Evolutionary conservation across 1,139 yeast genomes (phyloP).

Genomic region (Blastobotrys aristatus): DNA sequence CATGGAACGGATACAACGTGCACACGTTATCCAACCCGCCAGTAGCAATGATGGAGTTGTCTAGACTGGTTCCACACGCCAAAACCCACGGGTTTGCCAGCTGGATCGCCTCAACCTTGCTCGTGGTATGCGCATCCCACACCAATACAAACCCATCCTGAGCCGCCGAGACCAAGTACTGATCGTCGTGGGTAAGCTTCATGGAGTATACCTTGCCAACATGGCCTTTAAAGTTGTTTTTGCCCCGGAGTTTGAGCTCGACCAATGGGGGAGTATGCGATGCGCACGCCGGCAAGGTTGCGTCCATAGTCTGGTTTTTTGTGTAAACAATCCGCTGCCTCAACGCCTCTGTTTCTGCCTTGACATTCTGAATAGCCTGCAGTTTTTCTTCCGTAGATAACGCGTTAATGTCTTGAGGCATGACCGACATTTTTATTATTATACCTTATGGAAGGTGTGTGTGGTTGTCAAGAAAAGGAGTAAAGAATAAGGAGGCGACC

Average conservation of each 20-base stretch:
- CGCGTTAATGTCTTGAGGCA: background rate
- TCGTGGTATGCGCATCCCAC: conserved; percentile 77
- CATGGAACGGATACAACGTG: conserved; percentile 55
- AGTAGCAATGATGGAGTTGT: conserved; percentile 60
- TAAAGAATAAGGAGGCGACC: background rate
- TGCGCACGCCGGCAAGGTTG: conserved; percentile 22
- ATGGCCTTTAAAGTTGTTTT: conserved; percentile 57
- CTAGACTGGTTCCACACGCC: conserved; percentile 67
- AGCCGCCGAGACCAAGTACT: conserved; percentile 61
- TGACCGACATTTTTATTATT: conserved; percentile 3
- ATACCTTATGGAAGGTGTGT: background rate
- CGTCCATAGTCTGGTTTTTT: conserved; percentile 21
- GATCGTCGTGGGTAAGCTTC: conserved; percentile 62
- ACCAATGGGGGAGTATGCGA: conserved; percentile 20
- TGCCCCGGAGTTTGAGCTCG: conserved; percentile 14
- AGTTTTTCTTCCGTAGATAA: conserved; percentile 17
- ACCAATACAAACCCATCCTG: conserved; percentile 83
- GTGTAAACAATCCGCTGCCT: conserved; percentile 20
- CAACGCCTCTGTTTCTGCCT: conserved; percentile 24
- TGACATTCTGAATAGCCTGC: conserved; percentile 19
- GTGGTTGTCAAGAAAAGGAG: background rate
- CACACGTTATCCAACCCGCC: conserved; percentile 83
- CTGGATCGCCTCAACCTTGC: conserved; percentile 61
- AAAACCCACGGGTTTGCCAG: conserved; percentile 66
- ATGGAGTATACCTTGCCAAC: conserved; percentile 65